Percentiles rank a stretch among this genome's conserved stretches.
Conservation (phyloP, 2,329 filamentous ascomycete species). For the Verticillium tricorpus region DNA sequence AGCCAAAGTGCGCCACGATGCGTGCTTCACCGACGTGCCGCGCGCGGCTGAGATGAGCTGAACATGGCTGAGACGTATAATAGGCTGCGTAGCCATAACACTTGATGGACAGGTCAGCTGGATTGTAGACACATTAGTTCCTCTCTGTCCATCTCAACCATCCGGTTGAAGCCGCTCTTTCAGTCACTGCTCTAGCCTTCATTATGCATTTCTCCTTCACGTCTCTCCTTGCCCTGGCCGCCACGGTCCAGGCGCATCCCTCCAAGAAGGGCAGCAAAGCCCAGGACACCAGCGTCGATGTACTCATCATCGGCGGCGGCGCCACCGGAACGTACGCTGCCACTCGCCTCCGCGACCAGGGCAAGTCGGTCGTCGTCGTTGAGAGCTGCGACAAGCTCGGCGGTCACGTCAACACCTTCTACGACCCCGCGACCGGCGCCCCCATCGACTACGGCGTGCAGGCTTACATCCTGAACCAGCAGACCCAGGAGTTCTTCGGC, state of each 20-base stretch:
- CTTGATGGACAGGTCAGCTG: not conserved
- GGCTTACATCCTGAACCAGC: conserved; percentile 28
- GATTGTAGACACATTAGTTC: not conserved
- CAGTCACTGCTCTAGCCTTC: not conserved
- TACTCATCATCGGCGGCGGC: conserved; percentile 48
- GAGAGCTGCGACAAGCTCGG: conserved; percentile 28
- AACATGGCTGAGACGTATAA: not conserved
- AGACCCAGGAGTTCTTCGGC: conserved; percentile 36
- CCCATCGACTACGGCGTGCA: conserved; percentile 30
- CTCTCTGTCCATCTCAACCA: not conserved
- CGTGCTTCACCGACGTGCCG: not conserved
- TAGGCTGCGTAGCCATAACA: not conserved
- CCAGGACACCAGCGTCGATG: conserved; percentile 27
- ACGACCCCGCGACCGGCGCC: conserved; percentile 27
- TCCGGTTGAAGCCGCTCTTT: not conserved
- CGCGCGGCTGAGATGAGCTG: no score
- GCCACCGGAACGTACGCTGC: conserved; percentile 46
- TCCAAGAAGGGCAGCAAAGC: not conserved
- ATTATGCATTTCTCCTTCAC: not conserved
- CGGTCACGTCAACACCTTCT: conserved; percentile 44
- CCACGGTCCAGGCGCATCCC: not conserved
- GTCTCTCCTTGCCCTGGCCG: not conserved
- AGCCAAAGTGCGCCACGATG: not conserved
- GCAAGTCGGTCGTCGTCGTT: conserved; percentile 41
- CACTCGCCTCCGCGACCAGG: conserved; percentile 43